Conservation (phyloP, 108 stramenopile species). For the Poteriospumella lacustris region DNA sequence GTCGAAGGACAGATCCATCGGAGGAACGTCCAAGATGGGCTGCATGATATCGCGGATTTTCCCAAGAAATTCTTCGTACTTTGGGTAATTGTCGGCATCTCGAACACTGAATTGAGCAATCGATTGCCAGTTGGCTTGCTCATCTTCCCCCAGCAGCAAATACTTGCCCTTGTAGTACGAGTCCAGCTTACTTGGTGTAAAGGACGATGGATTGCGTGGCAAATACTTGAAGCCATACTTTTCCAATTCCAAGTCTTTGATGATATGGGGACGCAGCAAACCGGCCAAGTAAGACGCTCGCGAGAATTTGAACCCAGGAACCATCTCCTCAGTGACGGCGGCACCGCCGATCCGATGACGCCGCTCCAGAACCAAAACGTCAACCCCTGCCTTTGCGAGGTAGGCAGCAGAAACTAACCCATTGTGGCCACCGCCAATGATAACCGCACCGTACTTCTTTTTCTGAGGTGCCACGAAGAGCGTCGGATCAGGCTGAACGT, state of each 20-base stretch:
- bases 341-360: conserved; percentile 46
- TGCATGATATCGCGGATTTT: conserved; percentile 20
- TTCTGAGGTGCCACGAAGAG: neutral
- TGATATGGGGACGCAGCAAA: conserved; percentile 39
- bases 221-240: conserved; percentile 31
- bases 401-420: conserved; percentile 47
- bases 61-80: conserved; percentile 35
- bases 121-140: conserved; percentile 5
- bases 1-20: conserved; percentile 1
- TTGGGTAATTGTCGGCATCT: conserved; percentile 36
- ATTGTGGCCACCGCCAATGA: conserved; percentile 52
- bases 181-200: conserved; percentile 29
- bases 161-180: conserved; percentile 3
- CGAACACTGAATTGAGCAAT: conserved; percentile 36
- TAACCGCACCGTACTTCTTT: conserved; percentile 31
- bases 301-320: conserved; percentile 44
- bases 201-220: conserved; percentile 33
- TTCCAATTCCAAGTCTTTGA: conserved; percentile 40
- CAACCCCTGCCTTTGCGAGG: conserved; percentile 37
- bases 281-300: conserved; percentile 46
- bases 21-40: conserved; percentile 35
- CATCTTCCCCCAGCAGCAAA: conserved; percentile 29
- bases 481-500: too few relatives aligned
- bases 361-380: conserved; percentile 41
- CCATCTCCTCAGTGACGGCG: conserved; percentile 48